A percentile compares a stretch with the other conserved stretches of the same genome.
phyloP scores from a whole-genome alignment of 306 rosid genomes.

The Canavalia ensiformis region DNA sequence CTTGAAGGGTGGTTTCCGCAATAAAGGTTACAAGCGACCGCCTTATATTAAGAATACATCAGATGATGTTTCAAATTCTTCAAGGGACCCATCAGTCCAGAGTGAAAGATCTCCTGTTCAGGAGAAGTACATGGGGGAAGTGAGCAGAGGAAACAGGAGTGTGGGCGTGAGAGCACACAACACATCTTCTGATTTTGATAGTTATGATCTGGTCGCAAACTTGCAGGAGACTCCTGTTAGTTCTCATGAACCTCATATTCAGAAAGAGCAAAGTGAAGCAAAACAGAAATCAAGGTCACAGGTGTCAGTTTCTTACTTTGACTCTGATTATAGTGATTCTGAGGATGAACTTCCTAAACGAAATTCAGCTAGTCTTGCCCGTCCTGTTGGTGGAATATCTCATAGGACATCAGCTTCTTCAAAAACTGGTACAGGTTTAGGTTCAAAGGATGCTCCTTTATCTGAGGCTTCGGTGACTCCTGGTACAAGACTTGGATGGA shows the following conservation, averaged over 20 bases:
- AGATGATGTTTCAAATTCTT: conserved; percentile 47
- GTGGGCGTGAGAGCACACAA: conserved; percentile 34
- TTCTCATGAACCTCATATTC: conserved; percentile 43
- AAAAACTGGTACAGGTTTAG: conserved; percentile 50
- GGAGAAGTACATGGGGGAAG: conserved; percentile 51
- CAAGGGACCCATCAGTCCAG: conserved; percentile 49
- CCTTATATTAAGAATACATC: conserved; percentile 57
- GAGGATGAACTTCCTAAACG: conserved; percentile 64
- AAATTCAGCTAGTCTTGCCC: conserved; percentile 49
- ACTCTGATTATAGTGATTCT: conserved; percentile 59
- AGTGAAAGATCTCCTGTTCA: conserved; percentile 58
- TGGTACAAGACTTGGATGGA: conserved; percentile 58
- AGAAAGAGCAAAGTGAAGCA: conserved; percentile 50
- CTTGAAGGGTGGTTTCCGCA: conserved; percentile 88
- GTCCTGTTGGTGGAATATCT: conserved; percentile 62
- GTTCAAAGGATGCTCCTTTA: conserved; percentile 41
- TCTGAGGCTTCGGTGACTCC: conserved; percentile 49
- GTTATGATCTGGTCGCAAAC: conserved; percentile 45
- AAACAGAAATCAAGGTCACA: conserved; percentile 58
- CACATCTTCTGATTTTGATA: conserved; percentile 53
- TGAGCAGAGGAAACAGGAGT: conserved; percentile 51
- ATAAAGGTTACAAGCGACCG: conserved; percentile 64
- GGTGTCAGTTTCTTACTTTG: conserved; percentile 56
- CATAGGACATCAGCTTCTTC: conserved; percentile 69
- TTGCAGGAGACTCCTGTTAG: conserved; percentile 48